These are phyloP conservation scores for Aspergillus brunneoviolaceus DNA, from an alignment of 2,329 filamentous ascomycete species.

Conservation along the genomic window DNA sequence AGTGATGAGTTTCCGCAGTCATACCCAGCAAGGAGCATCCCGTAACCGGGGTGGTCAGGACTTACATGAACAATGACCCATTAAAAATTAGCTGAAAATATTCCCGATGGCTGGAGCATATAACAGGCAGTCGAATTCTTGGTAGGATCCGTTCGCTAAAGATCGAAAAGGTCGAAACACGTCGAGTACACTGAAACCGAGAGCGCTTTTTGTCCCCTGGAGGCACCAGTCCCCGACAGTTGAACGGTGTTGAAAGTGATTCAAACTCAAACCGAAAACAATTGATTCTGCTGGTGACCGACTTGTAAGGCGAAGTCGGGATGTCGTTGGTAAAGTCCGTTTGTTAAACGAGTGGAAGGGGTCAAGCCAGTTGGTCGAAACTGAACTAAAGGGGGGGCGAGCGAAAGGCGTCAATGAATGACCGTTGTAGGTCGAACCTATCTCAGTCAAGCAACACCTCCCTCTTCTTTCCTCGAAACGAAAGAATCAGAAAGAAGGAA, in stretches of 20 bases:
- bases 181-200: neutral
- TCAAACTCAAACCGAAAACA: constrained; percentile 5
- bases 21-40: neutral
- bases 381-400: constrained; percentile 3
- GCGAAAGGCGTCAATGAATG: constrained; percentile 1
- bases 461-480: constrained; percentile 31
- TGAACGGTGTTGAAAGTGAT: constrained; percentile 8
- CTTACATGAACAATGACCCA: constrained; percentile 34
- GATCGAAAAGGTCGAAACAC: constrained; percentile 4
- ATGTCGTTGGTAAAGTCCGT: constrained; percentile 5
- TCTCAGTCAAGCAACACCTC: constrained; percentile 16
- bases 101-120: constrained; percentile 11
- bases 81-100: constrained; percentile 25
- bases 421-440: constrained; percentile 15
- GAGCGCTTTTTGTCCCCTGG: constrained; percentile 9
- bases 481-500: constrained; percentile 28
- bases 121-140: constrained; percentile 3
- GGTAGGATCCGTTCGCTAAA: neutral
- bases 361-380: constrained; percentile 12
- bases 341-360: constrained; percentile 25
- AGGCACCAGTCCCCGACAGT: constrained; percentile 24
- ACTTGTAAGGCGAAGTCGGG: constrained; percentile 9
- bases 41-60: neutral
- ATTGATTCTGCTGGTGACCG: neutral
- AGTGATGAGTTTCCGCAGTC: constrained; percentile 1